Conservation (phyloP, 2,329 filamentous ascomycete species). For the Malbranchea zuffiana region DNA sequence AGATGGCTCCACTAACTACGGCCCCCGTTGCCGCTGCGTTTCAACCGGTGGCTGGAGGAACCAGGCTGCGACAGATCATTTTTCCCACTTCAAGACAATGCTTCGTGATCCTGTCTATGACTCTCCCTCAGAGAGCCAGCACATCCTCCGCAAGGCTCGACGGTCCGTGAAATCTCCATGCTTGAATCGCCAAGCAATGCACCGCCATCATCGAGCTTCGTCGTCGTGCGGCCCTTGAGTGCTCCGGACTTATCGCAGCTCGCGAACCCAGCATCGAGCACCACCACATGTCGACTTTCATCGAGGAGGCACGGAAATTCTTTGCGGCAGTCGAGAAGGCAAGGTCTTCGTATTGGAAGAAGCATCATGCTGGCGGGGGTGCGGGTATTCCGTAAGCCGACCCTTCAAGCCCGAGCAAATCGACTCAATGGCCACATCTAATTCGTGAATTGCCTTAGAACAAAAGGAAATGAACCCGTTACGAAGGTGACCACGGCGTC, state of each 20-base stretch:
- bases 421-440: neutral
- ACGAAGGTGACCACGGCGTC: conserved; percentile 18
- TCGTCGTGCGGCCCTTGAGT: too few species aligned
- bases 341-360: conserved; percentile 10
- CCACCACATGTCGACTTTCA: conserved; percentile 8
- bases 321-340: conserved; percentile 15
- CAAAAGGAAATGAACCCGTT: conserved; percentile 2
- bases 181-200: neutral
- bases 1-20: too few species aligned
- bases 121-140: too few species aligned
- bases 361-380: conserved; percentile 2
- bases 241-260: too few species aligned
- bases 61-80: too few species aligned
- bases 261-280: neutral
- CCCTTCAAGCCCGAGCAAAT: neutral
- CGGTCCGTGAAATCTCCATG: too few species aligned
- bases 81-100: too few species aligned
- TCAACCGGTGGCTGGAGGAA: too few species aligned
- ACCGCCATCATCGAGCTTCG: neutral
- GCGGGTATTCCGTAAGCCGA: conserved; percentile 2
- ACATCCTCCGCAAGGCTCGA: too few species aligned
- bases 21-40: too few species aligned
- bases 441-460: neutral
- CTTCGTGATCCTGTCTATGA: too few species aligned
- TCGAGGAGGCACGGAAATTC: conserved; percentile 13